These are phyloP conservation scores for Rhodomyrtus tomentosa DNA, from an alignment of 345 rosid species.

Conservation along the genomic window DNA sequence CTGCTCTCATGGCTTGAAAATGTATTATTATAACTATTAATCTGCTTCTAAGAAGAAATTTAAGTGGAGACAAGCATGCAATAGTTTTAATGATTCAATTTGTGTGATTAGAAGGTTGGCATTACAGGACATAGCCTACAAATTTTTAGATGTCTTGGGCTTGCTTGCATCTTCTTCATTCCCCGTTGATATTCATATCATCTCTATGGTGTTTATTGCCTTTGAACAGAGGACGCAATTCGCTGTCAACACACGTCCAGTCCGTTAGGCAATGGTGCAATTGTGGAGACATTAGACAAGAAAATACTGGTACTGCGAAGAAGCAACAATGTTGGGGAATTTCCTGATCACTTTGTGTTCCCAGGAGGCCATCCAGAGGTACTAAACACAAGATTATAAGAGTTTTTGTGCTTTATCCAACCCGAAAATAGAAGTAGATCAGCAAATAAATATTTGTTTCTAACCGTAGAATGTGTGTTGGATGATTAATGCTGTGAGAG, in stretches of 20 bases:
- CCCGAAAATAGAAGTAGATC: background rate
- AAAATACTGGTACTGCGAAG: conserved; percentile 59
- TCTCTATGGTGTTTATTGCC: background rate
- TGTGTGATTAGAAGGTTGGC: background rate
- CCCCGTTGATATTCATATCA: background rate
- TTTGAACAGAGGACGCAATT: conserved; percentile 37
- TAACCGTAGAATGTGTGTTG: background rate
- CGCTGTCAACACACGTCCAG: conserved; percentile 69
- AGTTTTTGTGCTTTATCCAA: background rate
- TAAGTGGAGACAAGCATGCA: background rate
- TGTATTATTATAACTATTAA: background rate
- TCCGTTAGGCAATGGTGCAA: conserved; percentile 81
- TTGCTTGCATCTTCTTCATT: background rate
- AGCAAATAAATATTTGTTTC: background rate
- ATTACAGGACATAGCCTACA: background rate
- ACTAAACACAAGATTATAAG: background rate
- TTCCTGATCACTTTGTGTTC: conserved; percentile 81
- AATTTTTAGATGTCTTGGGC: background rate
- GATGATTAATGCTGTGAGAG: background rate
- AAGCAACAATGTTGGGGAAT: conserved; percentile 87
- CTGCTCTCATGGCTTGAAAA: background rate
- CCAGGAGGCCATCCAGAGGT: conserved; percentile 99
- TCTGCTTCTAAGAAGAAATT: background rate
- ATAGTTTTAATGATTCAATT: background rate
- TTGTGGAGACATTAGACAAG: conserved; percentile 63